phyloP scores from a whole-genome alignment of 345 rosid species.

The Populus simonii region DNA sequence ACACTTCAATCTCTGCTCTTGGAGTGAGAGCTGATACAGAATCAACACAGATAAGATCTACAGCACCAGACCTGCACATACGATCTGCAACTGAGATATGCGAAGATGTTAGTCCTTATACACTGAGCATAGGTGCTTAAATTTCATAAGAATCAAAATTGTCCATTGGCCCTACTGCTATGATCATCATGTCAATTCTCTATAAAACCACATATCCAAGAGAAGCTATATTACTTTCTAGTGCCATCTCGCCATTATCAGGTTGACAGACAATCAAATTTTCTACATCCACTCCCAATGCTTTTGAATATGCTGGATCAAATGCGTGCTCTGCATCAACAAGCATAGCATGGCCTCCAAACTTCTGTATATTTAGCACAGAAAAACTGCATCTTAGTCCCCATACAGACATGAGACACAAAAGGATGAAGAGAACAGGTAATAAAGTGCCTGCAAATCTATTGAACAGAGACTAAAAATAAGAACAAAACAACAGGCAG shows the following conservation, averaged over 20 bases:
- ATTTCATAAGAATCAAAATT: neutral
- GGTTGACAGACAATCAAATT: slow-evolving; percentile 91
- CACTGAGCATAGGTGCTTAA: neutral
- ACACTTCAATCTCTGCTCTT: slow-evolving; percentile 95
- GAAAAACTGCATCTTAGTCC: slow-evolving; percentile 11
- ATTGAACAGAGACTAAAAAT: neutral
- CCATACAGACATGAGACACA: neutral
- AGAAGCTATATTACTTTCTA: slow-evolving; percentile 61
- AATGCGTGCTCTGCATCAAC: slow-evolving; percentile 99
- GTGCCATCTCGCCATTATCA: slow-evolving; percentile 92
- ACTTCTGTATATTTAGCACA: slow-evolving; percentile 53
- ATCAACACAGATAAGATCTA: slow-evolving; percentile 93
- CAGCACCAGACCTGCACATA: slow-evolving; percentile 95
- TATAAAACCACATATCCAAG: slow-evolving; percentile 1
- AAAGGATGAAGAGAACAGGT: neutral
- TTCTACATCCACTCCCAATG: slow-evolving; percentile 88
- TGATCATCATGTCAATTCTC: slow-evolving; percentile 3
- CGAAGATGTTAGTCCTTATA: slow-evolving; percentile 24
- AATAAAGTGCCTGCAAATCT: slow-evolving; percentile 52
- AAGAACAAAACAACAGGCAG: slow-evolving; percentile 8
- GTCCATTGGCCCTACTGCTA: neutral
- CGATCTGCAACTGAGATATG: slow-evolving; percentile 83
- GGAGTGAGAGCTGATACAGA: slow-evolving; percentile 98
- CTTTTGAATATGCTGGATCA: slow-evolving; percentile 94
- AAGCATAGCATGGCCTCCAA: slow-evolving; percentile 97